Base-by-base conservation (phyloP, 2,329 filamentous ascomycete species). In the Berkeleyomyces basicola region DNA sequence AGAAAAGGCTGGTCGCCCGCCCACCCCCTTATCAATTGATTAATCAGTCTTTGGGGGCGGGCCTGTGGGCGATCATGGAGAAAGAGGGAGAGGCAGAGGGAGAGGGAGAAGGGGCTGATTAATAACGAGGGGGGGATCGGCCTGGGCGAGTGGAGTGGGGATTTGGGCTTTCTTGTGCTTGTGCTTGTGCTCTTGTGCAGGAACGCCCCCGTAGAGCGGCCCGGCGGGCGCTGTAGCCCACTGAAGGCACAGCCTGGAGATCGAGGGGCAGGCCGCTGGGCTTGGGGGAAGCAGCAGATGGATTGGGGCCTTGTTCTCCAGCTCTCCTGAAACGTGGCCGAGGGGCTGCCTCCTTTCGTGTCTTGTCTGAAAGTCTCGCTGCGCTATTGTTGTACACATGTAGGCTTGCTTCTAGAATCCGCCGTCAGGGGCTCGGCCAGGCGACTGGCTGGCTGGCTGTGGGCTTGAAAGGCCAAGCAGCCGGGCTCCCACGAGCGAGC, bases 321-420 rank as follows among this genome's bases (percentile, higher is more conserved):
- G 61, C 49, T 63, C 62, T 63, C 62, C 62, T 63, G 62, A 63
- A 63, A 63, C 62, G 62, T 63, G 62, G 62, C 62, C 62, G 62
- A 61, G 58, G 62, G 51, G 46, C 57, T 47, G 58, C 62, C 62
- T 60, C 58, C 62, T 60, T 63, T 60, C 46, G 31, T 33, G 33
- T 49, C 33, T 31, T 51, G 47, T 51, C 14, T 23, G 31, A 23
- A 14, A 4, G 42, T 11, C 23, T 23, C 23, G 23, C 2, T 23
- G 23, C 23, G 23, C 23, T 23, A 23, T 23, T 23, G 23, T 23
- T 23, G 23, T 23, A 23, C 23, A 23, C 23, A 23, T 44, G n/a
- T 23, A 33, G 16, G 55, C 10, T 9, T 46, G 39, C 39, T 58
- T 58, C 39, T 58, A 58, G 39, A 31, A 42, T 42, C n/a, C n/a